Base-by-base conservation (phyloP, 768 basidiomycete species). In the Krasilnikovozyma curviuscula region DNA sequence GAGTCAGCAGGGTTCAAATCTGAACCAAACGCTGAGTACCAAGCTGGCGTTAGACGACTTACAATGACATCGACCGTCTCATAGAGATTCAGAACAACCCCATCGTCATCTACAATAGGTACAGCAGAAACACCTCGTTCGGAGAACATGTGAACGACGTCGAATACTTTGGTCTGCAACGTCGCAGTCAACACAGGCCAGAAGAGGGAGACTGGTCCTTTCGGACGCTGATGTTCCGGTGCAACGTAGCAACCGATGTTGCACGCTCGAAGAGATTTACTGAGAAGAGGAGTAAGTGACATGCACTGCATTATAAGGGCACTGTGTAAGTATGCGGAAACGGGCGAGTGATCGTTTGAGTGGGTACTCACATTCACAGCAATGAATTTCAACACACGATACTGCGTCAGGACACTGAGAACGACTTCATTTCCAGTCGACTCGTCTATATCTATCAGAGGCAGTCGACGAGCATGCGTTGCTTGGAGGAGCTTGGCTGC, bases 31-130 rank as follows among this genome's bases (percentile, higher is more conserved):
- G 33, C 19, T 38, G 14, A 8, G 5, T 8, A 9, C 1, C 25
- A 35, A 18, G 16, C 44, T 64, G 52, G 34, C 25, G 30, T 27
- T 28, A n/a, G 14, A 33, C 33, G 19, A 71, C 79, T 58, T 65
- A 93, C 89, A 53, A 97, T 91, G 42, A 98, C 91, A 69, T 98
- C 93, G 21, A 98, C 93, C 5, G 93, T 95, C 66, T 98, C 93
- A 62, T 95, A 98, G 40, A 98, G 66, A 61, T 98, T 89, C 55
- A 97, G 73, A 34, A 98, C 93, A 45, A 88, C 73, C 8, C 91
- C 91, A 10, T 55, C 50, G 33, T 62, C 59, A 57, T 98, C 84
- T 27, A 97, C 73, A 61, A 98, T 95, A 7, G 93, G 93, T 5
- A 98, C 91, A 5, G 91, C 91, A 8, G 84, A 88, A 56, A 98